These are phyloP conservation scores for Sclerotinia nivalis DNA, from an alignment of 2,329 filamentous ascomycete species.

Conservation along the genomic window DNA sequence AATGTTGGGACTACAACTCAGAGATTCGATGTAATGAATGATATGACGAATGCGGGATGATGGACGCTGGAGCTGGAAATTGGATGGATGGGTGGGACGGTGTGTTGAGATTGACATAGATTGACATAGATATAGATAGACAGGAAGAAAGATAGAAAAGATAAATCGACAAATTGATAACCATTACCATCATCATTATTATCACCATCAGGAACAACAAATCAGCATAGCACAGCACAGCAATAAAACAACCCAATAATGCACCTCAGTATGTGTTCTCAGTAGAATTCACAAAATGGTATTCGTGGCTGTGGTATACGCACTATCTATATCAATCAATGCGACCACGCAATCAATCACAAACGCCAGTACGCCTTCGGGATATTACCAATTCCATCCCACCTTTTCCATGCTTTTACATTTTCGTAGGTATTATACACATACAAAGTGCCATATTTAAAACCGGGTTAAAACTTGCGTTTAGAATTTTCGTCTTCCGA, in stretches of 20 bases:
- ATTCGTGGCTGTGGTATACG: constrained; percentile 6
- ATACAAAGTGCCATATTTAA: constrained; percentile 1
- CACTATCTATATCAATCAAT: not conserved
- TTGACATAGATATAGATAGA: not conserved
- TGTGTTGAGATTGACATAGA: not conserved
- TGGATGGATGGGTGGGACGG: not conserved
- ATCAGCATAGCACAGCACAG: too few species aligned
- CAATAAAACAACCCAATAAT: not conserved
- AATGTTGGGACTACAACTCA: not conserved
- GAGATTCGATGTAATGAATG: too few species aligned
- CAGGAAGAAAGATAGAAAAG: not conserved
- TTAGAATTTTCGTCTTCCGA: constrained; percentile 75
- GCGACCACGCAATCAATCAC: not conserved
- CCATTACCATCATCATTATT: not conserved
- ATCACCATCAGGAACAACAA: not conserved
- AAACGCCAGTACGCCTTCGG: constrained; percentile 4
- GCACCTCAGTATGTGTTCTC: too few species aligned
- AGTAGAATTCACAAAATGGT: not conserved
- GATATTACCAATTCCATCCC: not conserved
- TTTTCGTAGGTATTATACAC: constrained; percentile 9
- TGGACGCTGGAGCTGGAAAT: not conserved
- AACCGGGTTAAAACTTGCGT: constrained; percentile 18
- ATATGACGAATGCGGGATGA: too few species aligned
- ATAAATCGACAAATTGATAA: not conserved
- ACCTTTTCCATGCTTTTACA: not conserved